Conservation (phyloP, 2,329 filamentous ascomycete species). For the Diplodia sapinea region DNA sequence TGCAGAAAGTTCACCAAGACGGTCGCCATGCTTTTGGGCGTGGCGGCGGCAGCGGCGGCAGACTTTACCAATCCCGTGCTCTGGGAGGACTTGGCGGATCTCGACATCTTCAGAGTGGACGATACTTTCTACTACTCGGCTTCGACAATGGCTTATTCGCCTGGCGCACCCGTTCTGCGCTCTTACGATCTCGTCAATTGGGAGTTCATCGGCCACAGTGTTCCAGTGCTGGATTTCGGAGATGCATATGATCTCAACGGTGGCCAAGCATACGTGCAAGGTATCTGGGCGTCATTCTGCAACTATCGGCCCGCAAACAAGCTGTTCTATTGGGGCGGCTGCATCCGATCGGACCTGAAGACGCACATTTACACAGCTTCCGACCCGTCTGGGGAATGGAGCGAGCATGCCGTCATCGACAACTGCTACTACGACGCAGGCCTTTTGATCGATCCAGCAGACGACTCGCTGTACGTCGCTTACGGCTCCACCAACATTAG, state of each 20-base stretch:
- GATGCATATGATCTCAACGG: conserved; percentile 57
- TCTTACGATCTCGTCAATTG: conserved; percentile 63
- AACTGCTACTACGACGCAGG: conserved; percentile 65
- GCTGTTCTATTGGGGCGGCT: conserved; percentile 65
- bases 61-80: conserved; percentile 60
- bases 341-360: conserved; percentile 54
- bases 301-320: conserved; percentile 58
- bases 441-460: conserved; percentile 60
- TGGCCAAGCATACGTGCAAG: conserved; percentile 57
- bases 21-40: conserved; percentile 6
- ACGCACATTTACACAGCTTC: conserved; percentile 62
- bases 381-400: conserved; percentile 51
- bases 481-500: conserved; percentile 59
- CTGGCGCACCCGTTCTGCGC: conserved; percentile 62
- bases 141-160: conserved; percentile 63
- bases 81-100: conserved; percentile 62
- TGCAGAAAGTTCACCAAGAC: neutral
- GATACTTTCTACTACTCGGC: conserved; percentile 62
- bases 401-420: conserved; percentile 44
- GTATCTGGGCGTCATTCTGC: conserved; percentile 63
- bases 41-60: neutral
- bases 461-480: conserved; percentile 65
- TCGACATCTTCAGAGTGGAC: conserved; percentile 59
- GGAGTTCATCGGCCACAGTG: conserved; percentile 49
- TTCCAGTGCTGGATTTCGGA: conserved; percentile 47